Evolutionary conservation across 495 filamentous ascomycete genomes (phyloP), one percentile per base, ranked within the genome.

Genomic region (Tuber umbilicatum): DNA sequence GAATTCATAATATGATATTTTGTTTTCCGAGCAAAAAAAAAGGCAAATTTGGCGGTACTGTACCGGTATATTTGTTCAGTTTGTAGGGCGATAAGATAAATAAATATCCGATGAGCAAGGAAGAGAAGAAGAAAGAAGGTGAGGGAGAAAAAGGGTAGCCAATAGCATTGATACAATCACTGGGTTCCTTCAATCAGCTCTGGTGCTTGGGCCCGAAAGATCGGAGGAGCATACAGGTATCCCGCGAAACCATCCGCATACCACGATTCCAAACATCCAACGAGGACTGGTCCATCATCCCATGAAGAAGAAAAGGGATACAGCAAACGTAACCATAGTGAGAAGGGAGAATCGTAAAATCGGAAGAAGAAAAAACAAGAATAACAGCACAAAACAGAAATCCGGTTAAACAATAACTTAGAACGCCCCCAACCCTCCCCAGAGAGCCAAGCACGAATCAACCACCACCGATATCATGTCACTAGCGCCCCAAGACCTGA

Each of bases 401-500:
- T 50, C 71, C 23, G 39, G 35, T 38, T 39, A 35, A 37, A 38
- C 73, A 27, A 39, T 50, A 38, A 43, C 42, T 70, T 69, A 70
- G 39, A 70, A 73, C 74, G 50, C 73, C 70, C 67, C 72, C 40
- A 72, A 69, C 70, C 78, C 69, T 43, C 47, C 70, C 73, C 60
- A 69, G 45, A 76, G 47, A 71, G 50, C 74, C 75, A 77, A 43
- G 67, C 71, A 45, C 55, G 68, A 80, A 71, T 69, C 37, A 47
- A 41, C 71, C 69, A 68, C 70, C 47, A 35, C 42, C 69, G 70
- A 72, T 67, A 38, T 68, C 38, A 74, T 39, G 71, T 37, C 72
- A n/a, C 39, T n/a, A 23, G 39, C 45, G 45, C 50, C 69, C 17
- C 41, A 39, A 27, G 47, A 69, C 43, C 67, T 35, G 31, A 50